Conservation (phyloP, 345 rosid species). For the Lenwebbia sp. region DNA sequence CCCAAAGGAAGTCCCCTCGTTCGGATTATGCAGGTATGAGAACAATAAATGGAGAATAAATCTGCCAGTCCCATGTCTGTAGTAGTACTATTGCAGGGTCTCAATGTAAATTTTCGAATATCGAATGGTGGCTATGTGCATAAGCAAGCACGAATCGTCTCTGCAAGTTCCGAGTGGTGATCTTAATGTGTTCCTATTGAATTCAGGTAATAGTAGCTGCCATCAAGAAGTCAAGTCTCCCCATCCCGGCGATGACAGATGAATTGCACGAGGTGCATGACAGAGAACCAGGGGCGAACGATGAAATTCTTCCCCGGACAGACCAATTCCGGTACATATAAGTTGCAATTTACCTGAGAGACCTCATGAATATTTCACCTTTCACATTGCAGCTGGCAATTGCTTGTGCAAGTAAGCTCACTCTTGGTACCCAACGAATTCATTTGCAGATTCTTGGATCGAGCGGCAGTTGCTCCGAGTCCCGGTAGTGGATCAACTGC, state of each 20-base stretch:
- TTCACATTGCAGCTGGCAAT: background rate
- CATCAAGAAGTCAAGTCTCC: conserved; percentile 23
- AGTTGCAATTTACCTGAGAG: background rate
- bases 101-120: background rate
- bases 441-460: conserved; percentile 30
- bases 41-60: background rate
- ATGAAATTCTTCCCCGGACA: conserved; percentile 33
- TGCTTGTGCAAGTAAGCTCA: background rate
- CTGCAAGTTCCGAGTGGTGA: background rate
- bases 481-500: conserved; percentile 4
- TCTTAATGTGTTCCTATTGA: background rate
- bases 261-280: conserved; percentile 36
- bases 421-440: background rate
- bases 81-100: background rate
- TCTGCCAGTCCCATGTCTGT: background rate
- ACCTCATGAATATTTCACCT: background rate
- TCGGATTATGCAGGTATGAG: conserved; percentile 34
- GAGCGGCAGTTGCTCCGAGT: conserved; percentile 25
- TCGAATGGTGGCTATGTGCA: background rate
- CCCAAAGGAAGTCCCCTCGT: conserved; percentile 41
- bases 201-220: conserved; percentile 40
- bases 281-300: conserved; percentile 15
- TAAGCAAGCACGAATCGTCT: background rate
- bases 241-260: conserved; percentile 24
- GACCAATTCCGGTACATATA: conserved; percentile 37